A percentile compares a stretch with the other conserved stretches of the same genome.
These are phyloP conservation scores for Plasmodium gaboni DNA, from an alignment of 169 alveolate genomes.

Conservation along the genomic window DNA sequence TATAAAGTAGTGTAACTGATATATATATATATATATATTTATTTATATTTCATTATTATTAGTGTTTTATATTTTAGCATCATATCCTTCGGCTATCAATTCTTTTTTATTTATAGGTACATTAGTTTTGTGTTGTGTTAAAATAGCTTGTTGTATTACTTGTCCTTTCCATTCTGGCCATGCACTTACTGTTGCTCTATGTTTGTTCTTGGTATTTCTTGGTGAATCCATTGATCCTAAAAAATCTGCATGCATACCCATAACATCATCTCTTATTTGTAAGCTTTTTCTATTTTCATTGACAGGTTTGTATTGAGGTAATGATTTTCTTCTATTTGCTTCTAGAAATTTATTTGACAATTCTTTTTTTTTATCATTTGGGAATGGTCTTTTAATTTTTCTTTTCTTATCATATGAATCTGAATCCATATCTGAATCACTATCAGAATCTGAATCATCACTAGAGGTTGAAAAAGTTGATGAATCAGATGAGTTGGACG, in stretches of 20 bases:
- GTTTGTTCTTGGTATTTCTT: conserved; percentile 64
- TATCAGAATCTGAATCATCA: conserved; percentile 83
- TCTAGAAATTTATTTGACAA: conserved; percentile 54
- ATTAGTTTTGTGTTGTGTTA: conserved; percentile 91
- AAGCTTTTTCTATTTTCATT: conserved; percentile 83
- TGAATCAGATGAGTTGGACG: conserved; percentile 71
- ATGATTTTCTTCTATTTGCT: conserved; percentile 41
- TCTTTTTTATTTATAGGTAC: conserved; percentile 90
- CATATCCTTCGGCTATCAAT: conserved; percentile 92
- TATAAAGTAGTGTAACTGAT: too few species aligned
- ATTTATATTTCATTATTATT: background rate
- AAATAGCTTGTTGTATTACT: conserved; percentile 92
- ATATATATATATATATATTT: background rate
- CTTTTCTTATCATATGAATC: conserved; percentile 53
- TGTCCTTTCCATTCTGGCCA: conserved; percentile 96
- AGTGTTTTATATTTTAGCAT: conserved; percentile 88
- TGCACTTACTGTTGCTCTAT: conserved; percentile 87
- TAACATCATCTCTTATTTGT: conserved; percentile 86
- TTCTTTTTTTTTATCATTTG: conserved; percentile 76
- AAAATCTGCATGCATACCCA: conserved; percentile 91
- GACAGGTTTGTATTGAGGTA: conserved; percentile 89
- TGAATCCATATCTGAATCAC: conserved; percentile 80
- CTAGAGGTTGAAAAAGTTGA: conserved; percentile 80
- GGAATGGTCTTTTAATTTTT: conserved; percentile 47
- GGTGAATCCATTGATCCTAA: conserved; percentile 86